Base-by-base conservation (phyloP, 345 rosid genomes). In the Eucalyptus sp. region DNA sequence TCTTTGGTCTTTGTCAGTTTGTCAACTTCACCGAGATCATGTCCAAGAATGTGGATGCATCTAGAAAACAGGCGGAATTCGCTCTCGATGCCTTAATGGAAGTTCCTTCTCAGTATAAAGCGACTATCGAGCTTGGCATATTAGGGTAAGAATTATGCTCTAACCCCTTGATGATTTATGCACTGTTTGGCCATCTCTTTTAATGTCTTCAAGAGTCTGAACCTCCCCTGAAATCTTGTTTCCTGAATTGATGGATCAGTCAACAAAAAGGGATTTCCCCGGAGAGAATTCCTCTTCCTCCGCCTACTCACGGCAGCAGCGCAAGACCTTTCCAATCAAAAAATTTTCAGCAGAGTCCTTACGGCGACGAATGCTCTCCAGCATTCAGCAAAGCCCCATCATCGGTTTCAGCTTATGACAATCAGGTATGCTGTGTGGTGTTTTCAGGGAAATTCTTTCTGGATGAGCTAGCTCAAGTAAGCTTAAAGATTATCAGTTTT, bases 21-120 rank as follows among this genome's bases (percentile, higher is more conserved):
- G 98, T 96, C 88, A 97, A 97, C 89, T 97, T 96, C 87, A 96
- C 98, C 37, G 96, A 95, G 25, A 96, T 97, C 54, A 96, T 96
- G 99, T 90, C 97, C 87, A 97, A 95, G 93, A 93, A 92, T 90
- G 88, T 89, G 76, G 92, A 92, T 91, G 88, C 91, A n/a, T 90
- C 95, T 48, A 95, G 95, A 90, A 97, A 94, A 89, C 94, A 97
- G 90, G 91, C 97, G 11, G 96, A 95, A 86, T 96, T 97, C 90
- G 96, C 99, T 64, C 97, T 97, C 43, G 92, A 97, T 16, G 95
- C 99, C 15, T 93, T 97, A 92, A 97, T 97, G 99, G 99, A 97
- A 92, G 96, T 97, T 90, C 99, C 99, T 5, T 92, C 96, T 91
- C 99, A 97, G 88, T 96, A 97, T 60, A 95, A 94, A 89, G 99